A percentile compares a stretch with the other conserved stretches of the same genome.
Conservation (phyloP, 768 basidiomycete genomes). For the Suillus clintonianus region DNA sequence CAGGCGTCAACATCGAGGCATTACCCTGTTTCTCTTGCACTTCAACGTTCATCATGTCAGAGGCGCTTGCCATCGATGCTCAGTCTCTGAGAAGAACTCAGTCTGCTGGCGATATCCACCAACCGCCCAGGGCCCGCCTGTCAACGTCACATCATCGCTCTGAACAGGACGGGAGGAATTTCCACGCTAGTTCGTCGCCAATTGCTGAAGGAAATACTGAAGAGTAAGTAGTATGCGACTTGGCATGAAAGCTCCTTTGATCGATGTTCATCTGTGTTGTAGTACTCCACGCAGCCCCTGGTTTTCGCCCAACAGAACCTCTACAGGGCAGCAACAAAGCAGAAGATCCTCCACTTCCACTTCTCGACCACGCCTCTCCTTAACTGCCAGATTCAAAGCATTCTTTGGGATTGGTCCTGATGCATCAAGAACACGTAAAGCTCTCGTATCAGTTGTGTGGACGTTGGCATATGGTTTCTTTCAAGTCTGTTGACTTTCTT, state of each 20-base stretch:
- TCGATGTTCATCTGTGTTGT: neutral
- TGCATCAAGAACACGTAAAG: slow-evolving; percentile 52
- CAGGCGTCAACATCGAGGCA: slow-evolving; percentile 30
- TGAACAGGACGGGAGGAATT: slow-evolving; percentile 18
- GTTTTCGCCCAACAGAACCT: neutral
- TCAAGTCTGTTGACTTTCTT: slow-evolving; percentile 45
- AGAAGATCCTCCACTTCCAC: neutral
- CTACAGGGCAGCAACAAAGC: neutral
- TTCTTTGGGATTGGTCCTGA: slow-evolving; percentile 57
- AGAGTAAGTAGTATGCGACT: slow-evolving; percentile 2
- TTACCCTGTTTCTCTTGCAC: slow-evolving; percentile 12
- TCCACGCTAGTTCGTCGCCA: slow-evolving; percentile 10
- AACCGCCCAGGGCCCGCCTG: slow-evolving; percentile 28
- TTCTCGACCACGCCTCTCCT: slow-evolving; percentile 12
- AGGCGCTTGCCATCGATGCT: slow-evolving; percentile 26
- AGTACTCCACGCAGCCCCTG: neutral
- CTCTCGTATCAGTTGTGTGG: slow-evolving; percentile 54
- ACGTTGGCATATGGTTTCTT: slow-evolving; percentile 49
- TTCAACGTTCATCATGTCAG: slow-evolving; percentile 29
- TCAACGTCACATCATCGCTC: slow-evolving; percentile 31
- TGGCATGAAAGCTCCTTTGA: neutral
- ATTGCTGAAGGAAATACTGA: slow-evolving; percentile 3
- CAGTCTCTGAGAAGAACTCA: slow-evolving; percentile 36
- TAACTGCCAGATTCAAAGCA: slow-evolving; percentile 29
- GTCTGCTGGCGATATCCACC: slow-evolving; percentile 36